Evolutionary conservation across 192 early-diverging fungal genomes (phyloP).

Genomic region (Physocladia obscura): DNA sequence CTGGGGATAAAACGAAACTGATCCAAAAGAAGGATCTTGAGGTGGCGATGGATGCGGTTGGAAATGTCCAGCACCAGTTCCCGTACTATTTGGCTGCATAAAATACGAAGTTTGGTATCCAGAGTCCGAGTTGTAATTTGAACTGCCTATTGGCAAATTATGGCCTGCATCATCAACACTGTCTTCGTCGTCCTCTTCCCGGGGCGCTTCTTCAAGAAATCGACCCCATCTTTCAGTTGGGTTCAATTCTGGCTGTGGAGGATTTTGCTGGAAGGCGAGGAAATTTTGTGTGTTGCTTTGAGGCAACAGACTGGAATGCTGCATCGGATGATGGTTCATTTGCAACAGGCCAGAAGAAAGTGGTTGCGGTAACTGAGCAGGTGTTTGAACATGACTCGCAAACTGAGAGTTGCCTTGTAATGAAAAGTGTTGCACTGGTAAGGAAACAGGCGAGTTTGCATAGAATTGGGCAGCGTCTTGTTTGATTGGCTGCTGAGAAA

Average conservation of each 20-base stretch:
- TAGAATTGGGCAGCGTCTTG: neutral
- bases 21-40: too few relatives aligned
- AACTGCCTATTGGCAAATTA: neutral
- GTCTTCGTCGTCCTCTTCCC: conserved; percentile 17
- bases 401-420: neutral
- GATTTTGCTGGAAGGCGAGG: neutral
- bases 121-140: too few relatives aligned
- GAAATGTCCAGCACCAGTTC: too few relatives aligned
- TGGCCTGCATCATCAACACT: neutral
- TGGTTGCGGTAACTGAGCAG: too few relatives aligned
- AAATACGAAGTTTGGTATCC: too few relatives aligned
- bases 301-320: neutral
- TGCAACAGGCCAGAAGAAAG: neutral
- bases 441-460: neutral
- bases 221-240: conserved; percentile 11
- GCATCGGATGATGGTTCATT: neutral
- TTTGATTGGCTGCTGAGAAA: neutral
- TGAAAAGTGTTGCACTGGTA: neutral
- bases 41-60: too few relatives aligned
- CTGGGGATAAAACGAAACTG: conserved; percentile 5
- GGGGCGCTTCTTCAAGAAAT: neutral
- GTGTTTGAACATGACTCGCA: neutral
- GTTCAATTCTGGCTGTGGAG: conserved; percentile 2
- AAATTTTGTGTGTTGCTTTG: neutral
- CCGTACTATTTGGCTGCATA: too few relatives aligned